These are phyloP conservation scores for Tolypocladium amazonense DNA, from an alignment of 2,329 filamentous ascomycete species.

Conservation along the genomic window DNA sequence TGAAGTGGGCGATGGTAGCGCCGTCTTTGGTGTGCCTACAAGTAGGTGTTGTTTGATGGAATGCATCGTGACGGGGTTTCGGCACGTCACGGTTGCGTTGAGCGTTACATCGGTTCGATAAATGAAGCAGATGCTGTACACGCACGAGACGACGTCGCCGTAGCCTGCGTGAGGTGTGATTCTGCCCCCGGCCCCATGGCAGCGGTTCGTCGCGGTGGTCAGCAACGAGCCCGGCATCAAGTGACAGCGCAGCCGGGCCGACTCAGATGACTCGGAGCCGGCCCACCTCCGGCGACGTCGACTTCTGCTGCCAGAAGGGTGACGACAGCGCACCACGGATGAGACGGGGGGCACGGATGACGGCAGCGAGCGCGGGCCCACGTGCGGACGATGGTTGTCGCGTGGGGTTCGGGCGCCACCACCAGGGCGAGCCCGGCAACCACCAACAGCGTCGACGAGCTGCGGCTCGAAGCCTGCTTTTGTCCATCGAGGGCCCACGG, in stretches of 20 bases:
- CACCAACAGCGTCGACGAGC: background rate
- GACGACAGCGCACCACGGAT: background rate
- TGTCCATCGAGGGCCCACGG: background rate
- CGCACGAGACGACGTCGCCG: background rate
- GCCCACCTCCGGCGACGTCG: background rate
- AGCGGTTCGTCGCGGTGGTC: background rate
- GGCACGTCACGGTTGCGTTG: background rate
- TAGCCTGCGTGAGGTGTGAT: background rate
- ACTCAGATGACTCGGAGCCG: background rate
- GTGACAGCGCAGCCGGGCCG: background rate
- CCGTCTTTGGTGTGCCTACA: background rate
- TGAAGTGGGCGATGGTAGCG: background rate
- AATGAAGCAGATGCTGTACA: background rate
- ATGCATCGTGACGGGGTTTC: background rate
- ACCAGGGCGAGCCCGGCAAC: background rate
- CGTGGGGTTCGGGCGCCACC: background rate
- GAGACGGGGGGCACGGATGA: background rate
- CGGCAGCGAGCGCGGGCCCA: background rate
- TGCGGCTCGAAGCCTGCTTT: background rate
- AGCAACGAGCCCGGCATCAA: background rate
- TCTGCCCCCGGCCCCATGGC: background rate
- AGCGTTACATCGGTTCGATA: background rate
- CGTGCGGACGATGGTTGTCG: background rate
- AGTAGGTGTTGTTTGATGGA: background rate
- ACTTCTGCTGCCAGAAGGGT: background rate